Evolutionary conservation across 768 basidiomycete species (phyloP).

Genomic region (Agrocybe pediades): DNA sequence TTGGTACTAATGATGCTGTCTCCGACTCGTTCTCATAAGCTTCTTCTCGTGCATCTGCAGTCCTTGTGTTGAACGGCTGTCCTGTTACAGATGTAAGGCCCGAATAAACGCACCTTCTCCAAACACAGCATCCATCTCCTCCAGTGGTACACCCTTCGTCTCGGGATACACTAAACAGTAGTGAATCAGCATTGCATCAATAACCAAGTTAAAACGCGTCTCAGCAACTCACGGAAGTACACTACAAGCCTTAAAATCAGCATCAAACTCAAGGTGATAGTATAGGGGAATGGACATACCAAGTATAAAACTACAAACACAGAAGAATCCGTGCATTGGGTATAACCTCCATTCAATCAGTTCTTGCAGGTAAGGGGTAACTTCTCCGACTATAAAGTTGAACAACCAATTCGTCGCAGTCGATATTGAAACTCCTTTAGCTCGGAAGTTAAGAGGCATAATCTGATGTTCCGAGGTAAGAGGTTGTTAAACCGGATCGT

Average conservation of each 20-base stretch:
- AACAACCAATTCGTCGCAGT: slow-evolving; percentile 91
- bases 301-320: slow-evolving; percentile 81
- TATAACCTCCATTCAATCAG: slow-evolving; percentile 89
- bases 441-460: slow-evolving; percentile 85
- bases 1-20: slow-evolving; percentile 57
- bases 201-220: slow-evolving; percentile 24
- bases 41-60: slow-evolving; percentile 50
- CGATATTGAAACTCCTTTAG: slow-evolving; percentile 94
- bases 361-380: slow-evolving; percentile 87
- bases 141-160: slow-evolving; percentile 83
- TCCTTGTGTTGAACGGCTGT: not conserved
- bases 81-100: not conserved
- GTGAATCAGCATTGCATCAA: slow-evolving; percentile 6
- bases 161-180: slow-evolving; percentile 71
- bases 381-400: slow-evolving; percentile 88
- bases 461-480: too few species aligned
- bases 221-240: slow-evolving; percentile 67
- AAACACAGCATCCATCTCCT: slow-evolving; percentile 91
- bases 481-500: too few species aligned
- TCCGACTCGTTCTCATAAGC: slow-evolving; percentile 66
- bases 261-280: not conserved
- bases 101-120: slow-evolving; percentile 63
- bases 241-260: slow-evolving; percentile 37
- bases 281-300: slow-evolving; percentile 37
- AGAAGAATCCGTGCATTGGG: slow-evolving; percentile 95